A percentile compares a stretch with the other conserved stretches of the same genome.
These are phyloP conservation scores for Leccinum pallidistipes DNA, from an alignment of 1,284 basidiomycete genomes.

Conservation along the genomic window DNA sequence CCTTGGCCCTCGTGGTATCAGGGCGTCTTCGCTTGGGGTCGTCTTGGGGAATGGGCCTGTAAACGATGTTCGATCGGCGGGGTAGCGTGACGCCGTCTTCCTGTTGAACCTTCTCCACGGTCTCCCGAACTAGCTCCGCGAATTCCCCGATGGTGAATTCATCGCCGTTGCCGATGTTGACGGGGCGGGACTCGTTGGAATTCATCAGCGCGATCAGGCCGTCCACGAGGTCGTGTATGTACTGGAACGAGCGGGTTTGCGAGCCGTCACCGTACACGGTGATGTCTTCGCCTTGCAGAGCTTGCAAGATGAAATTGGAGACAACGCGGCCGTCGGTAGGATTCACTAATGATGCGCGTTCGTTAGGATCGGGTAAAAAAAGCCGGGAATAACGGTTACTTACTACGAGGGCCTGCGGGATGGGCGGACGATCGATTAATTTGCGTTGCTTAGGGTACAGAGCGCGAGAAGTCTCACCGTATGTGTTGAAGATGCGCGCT, in stretches of 20 bases:
- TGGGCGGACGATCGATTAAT: background rate
- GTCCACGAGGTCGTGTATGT: slow-evolving; percentile 81
- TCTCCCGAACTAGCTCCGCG: slow-evolving; percentile 84
- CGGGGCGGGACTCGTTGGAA: slow-evolving; percentile 85
- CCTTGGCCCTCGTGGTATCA: slow-evolving; percentile 89
- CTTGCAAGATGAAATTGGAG: slow-evolving; percentile 97
- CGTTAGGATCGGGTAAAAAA: background rate
- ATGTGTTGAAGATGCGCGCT: slow-evolving; percentile 95
- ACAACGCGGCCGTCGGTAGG: slow-evolving; percentile 96
- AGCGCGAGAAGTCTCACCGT: slow-evolving; percentile 43
- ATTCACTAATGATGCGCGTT: slow-evolving; percentile 70
- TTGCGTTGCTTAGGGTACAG: background rate
- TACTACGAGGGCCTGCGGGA: slow-evolving; percentile 48
- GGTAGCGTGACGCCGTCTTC: slow-evolving; percentile 67
- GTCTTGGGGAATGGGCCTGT: slow-evolving; percentile 88
- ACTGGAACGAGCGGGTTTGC: slow-evolving; percentile 97
- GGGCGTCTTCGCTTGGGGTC: slow-evolving; percentile 94
- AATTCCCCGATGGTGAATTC: slow-evolving; percentile 95
- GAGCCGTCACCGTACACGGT: slow-evolving; percentile 96
- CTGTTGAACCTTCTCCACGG: slow-evolving; percentile 86
- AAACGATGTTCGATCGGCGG: slow-evolving; percentile 70
- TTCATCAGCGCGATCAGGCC: slow-evolving; percentile 92
- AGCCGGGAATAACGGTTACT: slow-evolving; percentile 18
- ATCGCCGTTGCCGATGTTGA: slow-evolving; percentile 93
- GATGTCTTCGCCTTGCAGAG: slow-evolving; percentile 92